Base-by-base conservation (phyloP, 805 yeast genomes). In the Hemisphaericaspora nanyangensis region DNA sequence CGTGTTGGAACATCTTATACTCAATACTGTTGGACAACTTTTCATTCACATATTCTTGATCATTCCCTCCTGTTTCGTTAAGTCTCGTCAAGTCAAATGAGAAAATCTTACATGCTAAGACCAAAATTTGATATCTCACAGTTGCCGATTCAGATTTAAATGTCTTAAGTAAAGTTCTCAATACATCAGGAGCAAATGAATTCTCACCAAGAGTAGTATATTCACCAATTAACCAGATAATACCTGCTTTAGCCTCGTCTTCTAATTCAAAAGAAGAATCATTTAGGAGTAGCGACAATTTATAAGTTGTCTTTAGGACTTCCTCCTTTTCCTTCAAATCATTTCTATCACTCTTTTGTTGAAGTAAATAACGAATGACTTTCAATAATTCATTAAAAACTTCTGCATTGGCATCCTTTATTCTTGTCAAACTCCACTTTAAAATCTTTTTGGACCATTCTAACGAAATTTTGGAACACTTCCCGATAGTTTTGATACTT, bases 141-240 rank as follows among this genome's bases (percentile, higher is more conserved):
- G 61, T 60, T 5, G 74, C 73, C 0, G 68, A 56, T 53, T 87
- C 87, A 8, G 60, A 49, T 0, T 79, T 63, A 54, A 84, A 85
- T 4, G 54, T 60, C 22, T 70, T 70, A 6, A 82, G 58, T 28
- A 85, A 60, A 11, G 65, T 61, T 38, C 96, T 70, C 39, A 88
- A 63, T 2, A 87, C 74, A 54, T 91, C 96, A 0, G 95, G 90
- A 3, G 90, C 82, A 36, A 85, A 59, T 18, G 55, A 46, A 29
- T 63, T 65, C 18, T 56, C 42, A 16, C 58, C 55, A 8, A 52
- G 50, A 22, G 48, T 55, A 0, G 82, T 70, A 54, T 81, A 82
- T 53, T 93, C 97, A 4, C 98, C 96, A 37, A 91, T 74, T 7
- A 91, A 70, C 98, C 98, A 93, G 6, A 91, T 72, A 8, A 90